Evolutionary conservation across 2,329 filamentous ascomycete genomes (phyloP).

Genomic region (Cercospora janseana): DNA sequence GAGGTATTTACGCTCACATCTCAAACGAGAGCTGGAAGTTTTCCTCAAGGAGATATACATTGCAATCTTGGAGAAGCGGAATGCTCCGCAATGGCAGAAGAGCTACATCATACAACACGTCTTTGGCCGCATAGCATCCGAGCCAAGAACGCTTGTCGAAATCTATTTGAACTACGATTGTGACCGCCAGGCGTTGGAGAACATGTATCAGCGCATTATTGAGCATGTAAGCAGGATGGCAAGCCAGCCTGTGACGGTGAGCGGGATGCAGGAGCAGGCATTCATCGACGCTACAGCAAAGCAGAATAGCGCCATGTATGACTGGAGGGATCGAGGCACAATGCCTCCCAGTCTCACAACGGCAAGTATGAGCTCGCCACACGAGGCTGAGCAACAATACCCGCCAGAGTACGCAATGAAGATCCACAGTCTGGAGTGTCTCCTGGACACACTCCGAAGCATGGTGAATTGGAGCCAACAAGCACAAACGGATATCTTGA

Average conservation of each 20-base stretch:
- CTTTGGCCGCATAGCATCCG: slow-evolving; percentile 76
- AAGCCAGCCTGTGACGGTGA: slow-evolving; percentile 73
- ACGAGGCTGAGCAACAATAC: slow-evolving; percentile 63
- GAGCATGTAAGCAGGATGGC: slow-evolving; percentile 90
- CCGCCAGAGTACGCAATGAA: slow-evolving; percentile 91
- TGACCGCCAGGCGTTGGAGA: slow-evolving; percentile 86
- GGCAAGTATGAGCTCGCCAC: slow-evolving; percentile 60
- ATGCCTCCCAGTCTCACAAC: slow-evolving; percentile 84
- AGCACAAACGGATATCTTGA: slow-evolving; percentile 50
- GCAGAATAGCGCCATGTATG: slow-evolving; percentile 44
- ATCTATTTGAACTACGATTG: slow-evolving; percentile 98
- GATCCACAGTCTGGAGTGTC: slow-evolving; percentile 78
- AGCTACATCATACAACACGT: slow-evolving; percentile 79
- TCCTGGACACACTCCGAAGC: slow-evolving; percentile 85
- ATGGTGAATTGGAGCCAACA: slow-evolving; percentile 91
- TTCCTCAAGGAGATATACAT: slow-evolving; percentile 98
- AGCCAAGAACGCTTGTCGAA: slow-evolving; percentile 86
- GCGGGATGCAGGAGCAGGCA: slow-evolving; percentile 73
- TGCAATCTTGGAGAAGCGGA: slow-evolving; percentile 82
- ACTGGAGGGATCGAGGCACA: slow-evolving; percentile 85
- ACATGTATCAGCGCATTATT: slow-evolving; percentile 92
- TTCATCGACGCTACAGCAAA: slow-evolving; percentile 77
- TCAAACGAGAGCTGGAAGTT: slow-evolving; percentile 98
- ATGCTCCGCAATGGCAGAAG: slow-evolving; percentile 85
- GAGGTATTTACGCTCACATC: slow-evolving; percentile 85